phyloP scores from a whole-genome alignment of 2,329 filamentous ascomycete genomes.

The Trichothecium roseum region DNA sequence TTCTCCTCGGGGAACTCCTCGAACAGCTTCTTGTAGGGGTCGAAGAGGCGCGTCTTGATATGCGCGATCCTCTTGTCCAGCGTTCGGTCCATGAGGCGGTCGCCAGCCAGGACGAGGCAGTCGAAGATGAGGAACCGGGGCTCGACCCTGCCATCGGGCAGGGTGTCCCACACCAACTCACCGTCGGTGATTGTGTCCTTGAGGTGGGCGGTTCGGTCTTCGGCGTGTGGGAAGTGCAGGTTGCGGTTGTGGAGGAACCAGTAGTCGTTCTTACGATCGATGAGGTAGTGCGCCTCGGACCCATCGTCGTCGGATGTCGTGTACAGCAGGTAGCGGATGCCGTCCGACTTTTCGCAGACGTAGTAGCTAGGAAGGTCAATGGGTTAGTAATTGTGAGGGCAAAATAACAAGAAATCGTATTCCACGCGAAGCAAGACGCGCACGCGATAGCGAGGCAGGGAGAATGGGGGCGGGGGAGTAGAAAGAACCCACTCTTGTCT shows the following conservation, averaged over 20 bases:
- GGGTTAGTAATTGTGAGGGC: too few species aligned
- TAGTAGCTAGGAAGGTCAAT: constrained; percentile 58
- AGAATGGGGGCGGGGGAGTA: too few species aligned
- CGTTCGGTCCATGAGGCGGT: constrained; percentile 65
- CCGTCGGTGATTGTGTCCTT: constrained; percentile 78
- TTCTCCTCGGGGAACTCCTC: constrained; percentile 59
- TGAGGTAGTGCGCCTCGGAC: constrained; percentile 73
- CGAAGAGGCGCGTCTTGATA: constrained; percentile 67
- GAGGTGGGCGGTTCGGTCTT: constrained; percentile 60
- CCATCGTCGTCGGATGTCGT: constrained; percentile 55
- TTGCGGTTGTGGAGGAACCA: constrained; percentile 63
- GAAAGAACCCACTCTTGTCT: constrained; percentile 53
- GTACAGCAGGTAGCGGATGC: constrained; percentile 91
- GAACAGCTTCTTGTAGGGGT: constrained; percentile 56
- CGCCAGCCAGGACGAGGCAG: constrained; percentile 71
- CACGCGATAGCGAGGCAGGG: too few species aligned
- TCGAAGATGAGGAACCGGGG: constrained; percentile 90
- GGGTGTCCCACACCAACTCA: constrained; percentile 81
- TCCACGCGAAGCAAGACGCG: too few species aligned
- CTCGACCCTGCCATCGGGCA: constrained; percentile 54
- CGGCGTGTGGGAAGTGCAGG: constrained; percentile 71
- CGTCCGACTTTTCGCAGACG: constrained; percentile 96
- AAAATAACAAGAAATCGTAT: too few species aligned
- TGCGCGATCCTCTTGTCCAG: constrained; percentile 85
- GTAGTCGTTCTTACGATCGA: constrained; percentile 97